Evolutionary conservation across 2,329 filamentous ascomycete species (phyloP).

Genomic region (Curvularia lunata): DNA sequence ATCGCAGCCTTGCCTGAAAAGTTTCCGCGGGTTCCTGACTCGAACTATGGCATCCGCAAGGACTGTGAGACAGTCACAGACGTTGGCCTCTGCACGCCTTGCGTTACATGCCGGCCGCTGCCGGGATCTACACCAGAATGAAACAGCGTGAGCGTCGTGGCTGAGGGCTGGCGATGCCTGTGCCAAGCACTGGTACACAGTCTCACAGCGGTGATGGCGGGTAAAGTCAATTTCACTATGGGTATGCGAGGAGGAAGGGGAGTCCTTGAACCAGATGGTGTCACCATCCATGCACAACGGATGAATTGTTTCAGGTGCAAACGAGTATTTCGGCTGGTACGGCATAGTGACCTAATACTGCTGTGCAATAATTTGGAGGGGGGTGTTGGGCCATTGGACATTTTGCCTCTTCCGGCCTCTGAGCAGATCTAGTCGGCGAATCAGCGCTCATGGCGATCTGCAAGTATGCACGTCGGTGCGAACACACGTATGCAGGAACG

Average conservation of each 20-base stretch:
- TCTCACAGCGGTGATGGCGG: neutral
- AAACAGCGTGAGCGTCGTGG: neutral
- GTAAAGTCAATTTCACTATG: conserved; percentile 1
- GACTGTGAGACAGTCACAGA: conserved; percentile 12
- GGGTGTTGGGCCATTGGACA: conserved; percentile 1
- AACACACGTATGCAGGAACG: conserved; percentile 14
- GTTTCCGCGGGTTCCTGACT: conserved; percentile 13
- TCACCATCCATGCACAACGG: conserved; percentile 11
- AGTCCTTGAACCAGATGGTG: conserved; percentile 7
- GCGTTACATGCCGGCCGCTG: conserved; percentile 3
- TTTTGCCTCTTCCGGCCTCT: neutral
- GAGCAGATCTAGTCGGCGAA: neutral
- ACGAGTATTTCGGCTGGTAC: conserved; percentile 2
- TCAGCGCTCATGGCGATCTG: conserved; percentile 2
- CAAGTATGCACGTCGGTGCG: conserved; percentile 3
- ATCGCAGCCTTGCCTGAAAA: conserved; percentile 8
- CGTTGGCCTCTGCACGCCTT: conserved; percentile 5
- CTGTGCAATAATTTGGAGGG: neutral
- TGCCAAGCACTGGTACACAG: neutral
- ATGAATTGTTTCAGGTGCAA: conserved; percentile 9
- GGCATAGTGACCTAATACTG: neutral
- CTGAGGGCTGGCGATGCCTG: neutral
- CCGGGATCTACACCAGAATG: conserved; percentile 8
- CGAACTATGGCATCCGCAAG: neutral
- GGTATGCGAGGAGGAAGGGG: neutral